Base-by-base conservation (phyloP, 768 basidiomycete genomes). In the Russula brevipes region DNA sequence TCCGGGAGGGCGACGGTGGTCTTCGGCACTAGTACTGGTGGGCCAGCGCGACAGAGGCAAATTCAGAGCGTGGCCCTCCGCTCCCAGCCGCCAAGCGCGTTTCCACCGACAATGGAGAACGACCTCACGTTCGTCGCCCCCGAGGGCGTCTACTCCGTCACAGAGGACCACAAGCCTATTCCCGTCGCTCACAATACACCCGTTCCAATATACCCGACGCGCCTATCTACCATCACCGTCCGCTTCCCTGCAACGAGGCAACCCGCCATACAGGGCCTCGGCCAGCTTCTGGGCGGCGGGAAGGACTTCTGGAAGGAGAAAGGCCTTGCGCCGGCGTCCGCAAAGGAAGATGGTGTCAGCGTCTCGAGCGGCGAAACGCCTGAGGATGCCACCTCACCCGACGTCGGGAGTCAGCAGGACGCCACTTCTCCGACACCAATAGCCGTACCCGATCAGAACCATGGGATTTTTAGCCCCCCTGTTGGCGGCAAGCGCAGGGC, bases 61-160 rank as follows among this genome's bases (percentile, higher is more conserved):
- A 24, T 24, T 24, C 24, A 24, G n/a, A n/a, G 11, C 42, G 24
- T 46, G 30, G 55, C 46, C 45, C 58, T 50, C 30, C 59, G 49
- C 58, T 49, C 64, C 60, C 41, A 51, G 50, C 54, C 55, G 45
- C 39, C 38, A 14, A 41, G 41, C 60, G 59, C 49, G 38, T n/a
- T 49, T 33, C 38, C 63, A 63, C 65, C 57, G 66, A 70, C 67
- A 60, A 69, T 91, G 87, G 89, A 92, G 79, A 89, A 82, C 80
- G 89, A 91, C 58, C 81, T 83, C 63, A 88, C 89, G 33, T 92
- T 94, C 74, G 87, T 92, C 50, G 91, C 91, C 39, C 91, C 91
- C 57, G 91, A 94, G 74, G 91, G 91, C 68, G 89, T 93, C 47
- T 94, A 94, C 78, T 87, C 89, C 31, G 82, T 91, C 72, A 90